A percentile compares a stretch with the other conserved stretches of the same genome.
These are phyloP conservation scores for Verticillium klebahnii DNA, from an alignment of 2,329 filamentous ascomycete genomes.

Conservation along the genomic window DNA sequence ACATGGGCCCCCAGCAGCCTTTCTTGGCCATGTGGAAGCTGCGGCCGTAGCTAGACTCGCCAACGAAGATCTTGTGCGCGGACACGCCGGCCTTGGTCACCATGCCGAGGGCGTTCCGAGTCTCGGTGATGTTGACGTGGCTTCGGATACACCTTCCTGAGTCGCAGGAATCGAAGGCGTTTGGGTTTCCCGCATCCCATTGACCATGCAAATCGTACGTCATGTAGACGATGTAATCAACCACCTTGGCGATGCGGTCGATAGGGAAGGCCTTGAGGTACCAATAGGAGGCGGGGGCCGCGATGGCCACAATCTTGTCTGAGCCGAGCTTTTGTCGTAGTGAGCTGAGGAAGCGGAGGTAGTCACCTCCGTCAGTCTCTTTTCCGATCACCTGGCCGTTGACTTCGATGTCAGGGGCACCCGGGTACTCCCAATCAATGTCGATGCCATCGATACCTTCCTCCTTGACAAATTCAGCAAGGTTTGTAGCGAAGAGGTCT, in stretches of 20 bases:
- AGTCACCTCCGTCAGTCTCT: constrained; percentile 21
- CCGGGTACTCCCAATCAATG: constrained; percentile 43
- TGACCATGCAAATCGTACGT: constrained; percentile 28
- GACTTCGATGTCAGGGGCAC: not conserved
- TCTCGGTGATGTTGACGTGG: constrained; percentile 35
- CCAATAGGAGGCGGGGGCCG: constrained; percentile 32
- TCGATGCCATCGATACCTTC: constrained; percentile 31
- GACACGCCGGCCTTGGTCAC: constrained; percentile 27
- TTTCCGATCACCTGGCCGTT: constrained; percentile 9
- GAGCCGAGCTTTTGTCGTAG: constrained; percentile 6
- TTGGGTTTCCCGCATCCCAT: constrained; percentile 19
- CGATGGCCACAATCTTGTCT: constrained; percentile 27
- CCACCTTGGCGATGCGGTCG: constrained; percentile 18
- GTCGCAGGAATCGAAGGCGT: constrained; percentile 18
- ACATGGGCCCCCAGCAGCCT: constrained; percentile 19
- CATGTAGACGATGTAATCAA: constrained; percentile 31
- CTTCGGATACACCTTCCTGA: constrained; percentile 27
- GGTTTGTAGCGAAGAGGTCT: not conserved
- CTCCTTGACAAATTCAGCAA: not conserved
- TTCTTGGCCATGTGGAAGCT: constrained; percentile 25
- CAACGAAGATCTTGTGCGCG: constrained; percentile 23
- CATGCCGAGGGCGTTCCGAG: constrained; percentile 25
- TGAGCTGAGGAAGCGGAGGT: constrained; percentile 22
- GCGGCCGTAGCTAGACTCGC: constrained; percentile 25
- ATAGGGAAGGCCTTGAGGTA: constrained; percentile 32